Evolutionary conservation across 2,329 filamentous ascomycete species (phyloP).

Genomic region (Curvularia spicifera): DNA sequence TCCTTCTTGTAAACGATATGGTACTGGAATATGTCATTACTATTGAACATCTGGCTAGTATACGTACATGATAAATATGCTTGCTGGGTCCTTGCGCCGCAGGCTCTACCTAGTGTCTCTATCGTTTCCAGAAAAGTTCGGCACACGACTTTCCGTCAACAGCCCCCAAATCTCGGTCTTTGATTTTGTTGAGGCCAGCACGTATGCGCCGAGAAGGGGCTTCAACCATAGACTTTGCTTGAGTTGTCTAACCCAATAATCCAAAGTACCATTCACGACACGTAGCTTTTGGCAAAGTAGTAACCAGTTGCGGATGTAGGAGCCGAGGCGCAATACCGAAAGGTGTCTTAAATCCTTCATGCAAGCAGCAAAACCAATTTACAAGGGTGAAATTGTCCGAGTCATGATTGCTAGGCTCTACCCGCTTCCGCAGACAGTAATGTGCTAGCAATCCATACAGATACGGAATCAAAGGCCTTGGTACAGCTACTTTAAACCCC

Average conservation of each 20-base stretch:
- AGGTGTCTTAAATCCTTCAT: background rate
- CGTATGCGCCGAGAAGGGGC: background rate
- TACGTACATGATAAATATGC: too few species aligned
- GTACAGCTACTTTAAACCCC: background rate
- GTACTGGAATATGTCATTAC: too few species aligned
- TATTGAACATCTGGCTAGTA: too few species aligned
- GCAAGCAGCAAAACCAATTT: background rate
- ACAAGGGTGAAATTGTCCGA: background rate
- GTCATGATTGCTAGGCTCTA: background rate
- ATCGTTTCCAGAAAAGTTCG: too few species aligned
- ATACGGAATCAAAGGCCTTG: background rate
- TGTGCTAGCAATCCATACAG: background rate
- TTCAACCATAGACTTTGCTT: background rate
- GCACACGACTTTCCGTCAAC: background rate
- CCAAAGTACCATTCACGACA: background rate
- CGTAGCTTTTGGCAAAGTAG: background rate
- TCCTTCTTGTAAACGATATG: too few species aligned
- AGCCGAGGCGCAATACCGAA: background rate
- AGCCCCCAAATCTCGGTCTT: background rate
- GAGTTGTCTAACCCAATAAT: background rate
- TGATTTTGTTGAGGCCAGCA: background rate
- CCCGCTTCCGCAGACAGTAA: background rate
- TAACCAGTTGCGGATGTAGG: background rate
- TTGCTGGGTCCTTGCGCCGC: too few species aligned
- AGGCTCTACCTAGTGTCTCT: too few species aligned